Conservation (phyloP, 108 stramenopile species). For the Cyclotella kingstonii region DNA sequence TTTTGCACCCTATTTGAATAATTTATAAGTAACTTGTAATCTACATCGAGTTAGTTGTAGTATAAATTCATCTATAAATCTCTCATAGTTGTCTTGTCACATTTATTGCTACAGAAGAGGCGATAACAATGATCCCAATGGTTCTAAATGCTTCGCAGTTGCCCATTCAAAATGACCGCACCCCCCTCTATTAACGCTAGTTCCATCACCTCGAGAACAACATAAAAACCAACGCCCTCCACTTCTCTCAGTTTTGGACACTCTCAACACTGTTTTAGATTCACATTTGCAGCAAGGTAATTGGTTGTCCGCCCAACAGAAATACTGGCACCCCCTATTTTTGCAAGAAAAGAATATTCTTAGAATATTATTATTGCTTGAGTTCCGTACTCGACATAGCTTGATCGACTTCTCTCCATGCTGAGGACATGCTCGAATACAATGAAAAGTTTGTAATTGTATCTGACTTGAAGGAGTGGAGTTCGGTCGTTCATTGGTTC, state of each 20-base stretch:
- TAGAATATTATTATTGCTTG: constrained; percentile 24
- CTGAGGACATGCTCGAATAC: constrained; percentile 45
- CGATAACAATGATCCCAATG: constrained; percentile 20
- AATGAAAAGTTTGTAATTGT: constrained; percentile 1
- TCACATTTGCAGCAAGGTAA: constrained; percentile 50
- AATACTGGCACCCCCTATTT: constrained; percentile 43
- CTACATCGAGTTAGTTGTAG: too few species aligned
- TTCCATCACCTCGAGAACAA: constrained; percentile 34
- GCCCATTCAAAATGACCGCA: constrained; percentile 49
- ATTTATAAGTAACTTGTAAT: too few species aligned
- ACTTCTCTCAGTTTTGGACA: constrained; percentile 54
- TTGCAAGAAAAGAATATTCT: constrained; percentile 58
- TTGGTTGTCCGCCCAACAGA: constrained; percentile 58
- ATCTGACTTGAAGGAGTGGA: neutral
- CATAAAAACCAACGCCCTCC: constrained; percentile 66
- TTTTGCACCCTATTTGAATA: too few species aligned
- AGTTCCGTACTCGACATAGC: constrained; percentile 44
- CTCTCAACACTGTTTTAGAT: constrained; percentile 36
- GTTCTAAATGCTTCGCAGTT: constrained; percentile 25
- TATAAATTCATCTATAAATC: too few species aligned
- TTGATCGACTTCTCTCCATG: constrained; percentile 44
- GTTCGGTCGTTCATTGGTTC: neutral
- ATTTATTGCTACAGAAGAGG: constrained; percentile 35
- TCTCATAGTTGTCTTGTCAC: too few species aligned
- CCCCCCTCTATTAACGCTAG: constrained; percentile 10